These are phyloP conservation scores for Rhodotorula sp. DNA, from an alignment of 1,284 basidiomycete genomes.

Conservation along the genomic window DNA sequence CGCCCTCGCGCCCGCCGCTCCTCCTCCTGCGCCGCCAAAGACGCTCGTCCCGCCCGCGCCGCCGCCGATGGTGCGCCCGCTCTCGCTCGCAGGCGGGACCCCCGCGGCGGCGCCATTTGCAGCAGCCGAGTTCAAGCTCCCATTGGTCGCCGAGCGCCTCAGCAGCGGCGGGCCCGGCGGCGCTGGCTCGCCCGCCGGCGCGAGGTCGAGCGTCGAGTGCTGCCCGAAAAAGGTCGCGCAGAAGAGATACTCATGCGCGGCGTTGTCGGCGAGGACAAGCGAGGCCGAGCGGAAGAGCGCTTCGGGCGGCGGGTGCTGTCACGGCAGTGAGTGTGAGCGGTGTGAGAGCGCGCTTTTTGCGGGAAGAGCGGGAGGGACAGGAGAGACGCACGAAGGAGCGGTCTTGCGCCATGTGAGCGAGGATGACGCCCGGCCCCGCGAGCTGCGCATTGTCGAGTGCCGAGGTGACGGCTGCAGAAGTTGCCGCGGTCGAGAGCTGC, in stretches of 20 bases:
- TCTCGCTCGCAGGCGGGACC: constrained; percentile 54
- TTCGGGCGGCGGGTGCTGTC: constrained; percentile 80
- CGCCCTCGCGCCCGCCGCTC: constrained; percentile 31
- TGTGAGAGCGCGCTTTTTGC: neutral
- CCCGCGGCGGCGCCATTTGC: neutral
- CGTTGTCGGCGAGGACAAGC: constrained; percentile 89
- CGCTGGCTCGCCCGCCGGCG: neutral
- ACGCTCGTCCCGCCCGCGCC: neutral
- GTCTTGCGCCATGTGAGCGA: constrained; percentile 83
- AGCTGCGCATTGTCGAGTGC: constrained; percentile 21
- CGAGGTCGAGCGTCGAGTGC: constrained; percentile 29
- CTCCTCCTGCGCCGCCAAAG: no score
- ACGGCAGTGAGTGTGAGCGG: no score
- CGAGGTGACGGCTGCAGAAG: neutral
- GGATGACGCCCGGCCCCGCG: constrained; percentile 73
- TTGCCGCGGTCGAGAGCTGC: neutral
- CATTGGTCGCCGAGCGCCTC: neutral
- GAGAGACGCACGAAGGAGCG: constrained; percentile 59
- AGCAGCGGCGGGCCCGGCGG: neutral
- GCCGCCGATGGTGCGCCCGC: constrained; percentile 53
- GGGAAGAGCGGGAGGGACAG: neutral
- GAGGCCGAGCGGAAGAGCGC: constrained; percentile 74
- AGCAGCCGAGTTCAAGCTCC: neutral
- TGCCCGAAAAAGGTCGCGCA: constrained; percentile 72
- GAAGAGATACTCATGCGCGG: constrained; percentile 85